phyloP scores from a whole-genome alignment of 2,329 filamentous ascomycete genomes.

The Paradendryphiella salina region DNA sequence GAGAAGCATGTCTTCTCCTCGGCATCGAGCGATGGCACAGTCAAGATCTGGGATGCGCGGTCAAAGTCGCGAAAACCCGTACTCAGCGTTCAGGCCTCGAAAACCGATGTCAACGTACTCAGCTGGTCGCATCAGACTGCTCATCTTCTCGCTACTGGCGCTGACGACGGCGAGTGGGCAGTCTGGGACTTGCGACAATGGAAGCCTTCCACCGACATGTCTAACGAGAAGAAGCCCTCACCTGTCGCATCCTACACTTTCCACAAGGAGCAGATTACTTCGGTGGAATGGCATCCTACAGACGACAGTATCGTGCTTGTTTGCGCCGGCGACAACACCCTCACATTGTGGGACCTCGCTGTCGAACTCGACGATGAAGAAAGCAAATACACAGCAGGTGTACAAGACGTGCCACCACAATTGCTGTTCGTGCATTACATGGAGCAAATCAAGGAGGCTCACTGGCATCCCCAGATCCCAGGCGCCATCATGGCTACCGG shows the following conservation, averaged over 20 bases:
- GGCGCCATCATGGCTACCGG: conserved; percentile 89
- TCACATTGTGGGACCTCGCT: conserved; percentile 94
- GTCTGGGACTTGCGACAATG: conserved; percentile 97
- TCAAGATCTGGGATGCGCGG: conserved; percentile 93
- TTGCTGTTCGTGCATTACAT: conserved; percentile 96
- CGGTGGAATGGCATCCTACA: conserved; percentile 94
- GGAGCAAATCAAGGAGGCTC: conserved; percentile 89
- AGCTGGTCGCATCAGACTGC: conserved; percentile 89
- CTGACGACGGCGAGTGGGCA: conserved; percentile 90
- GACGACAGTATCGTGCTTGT: conserved; percentile 96
- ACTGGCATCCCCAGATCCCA: conserved; percentile 97
- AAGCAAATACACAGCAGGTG: conserved; percentile 82
- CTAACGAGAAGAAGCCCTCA: conserved; percentile 60
- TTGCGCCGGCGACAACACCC: conserved; percentile 87
- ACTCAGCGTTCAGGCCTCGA: conserved; percentile 80
- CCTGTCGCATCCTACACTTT: conserved; percentile 94
- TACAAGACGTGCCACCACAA: conserved; percentile 90
- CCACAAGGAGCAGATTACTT: conserved; percentile 95
- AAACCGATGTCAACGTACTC: conserved; percentile 91
- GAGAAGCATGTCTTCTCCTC: conserved; percentile 95
- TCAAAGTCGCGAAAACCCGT: conserved; percentile 89
- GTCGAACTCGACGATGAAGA: conserved; percentile 98
- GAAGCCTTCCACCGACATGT: conserved; percentile 66
- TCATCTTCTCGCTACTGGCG: conserved; percentile 88
- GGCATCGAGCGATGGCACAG: conserved; percentile 88